Base-by-base conservation (phyloP, 352 stramenopile species). In the Pythium vanterpoolii region DNA sequence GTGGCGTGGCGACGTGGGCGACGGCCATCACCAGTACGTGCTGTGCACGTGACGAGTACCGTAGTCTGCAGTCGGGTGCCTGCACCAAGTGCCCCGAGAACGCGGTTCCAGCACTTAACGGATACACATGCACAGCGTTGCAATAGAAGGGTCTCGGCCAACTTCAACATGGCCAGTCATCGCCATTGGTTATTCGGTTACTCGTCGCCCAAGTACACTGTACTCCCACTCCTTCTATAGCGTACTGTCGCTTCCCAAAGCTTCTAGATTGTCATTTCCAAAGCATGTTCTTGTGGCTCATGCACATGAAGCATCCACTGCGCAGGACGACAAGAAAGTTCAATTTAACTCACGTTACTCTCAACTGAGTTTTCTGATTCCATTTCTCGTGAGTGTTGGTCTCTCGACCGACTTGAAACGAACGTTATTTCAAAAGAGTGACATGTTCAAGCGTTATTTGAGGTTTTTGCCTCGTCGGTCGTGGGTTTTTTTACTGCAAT, bases 381-480 rank as follows among this genome's bases (percentile, higher is more conserved):
- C 26, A 50, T 2, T 10, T 14, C 3, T 13, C 9, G 42, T 62
- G 55, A 62, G 55, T 62, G 55, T 40, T 55, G 55, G 55, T 62
- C 55, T 30, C 6, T 38, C 21, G 4, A 7, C 28, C 46, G 11
- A 42, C 26, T 31, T 42, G 23, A 31, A 60, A 51, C 14, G 3
- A 52, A 51, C 53, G 53, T 60, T 54, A 23, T 54, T 43, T 43
- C 30, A 43, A 2, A 16, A 33, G 43, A 48, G 19, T 40, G 33
- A 13, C 24, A 42, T 11, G n/a, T 11, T 31, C 2, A 26, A 28
- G n/a, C n/a, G 27, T 60, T 60, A 19, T 24, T 33, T 52, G 42
- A 14, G 24, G 39, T 23, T 50, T 36, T 50, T 14, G 18, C 11
- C 1, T 1, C 1, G 7, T 26, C 1, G 21, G 24, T 1, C 13